Evolutionary conservation across 306 rosid species (phyloP), one percentile per base, ranked within the genome.

Genomic region (Cucurbita maxima): DNA sequence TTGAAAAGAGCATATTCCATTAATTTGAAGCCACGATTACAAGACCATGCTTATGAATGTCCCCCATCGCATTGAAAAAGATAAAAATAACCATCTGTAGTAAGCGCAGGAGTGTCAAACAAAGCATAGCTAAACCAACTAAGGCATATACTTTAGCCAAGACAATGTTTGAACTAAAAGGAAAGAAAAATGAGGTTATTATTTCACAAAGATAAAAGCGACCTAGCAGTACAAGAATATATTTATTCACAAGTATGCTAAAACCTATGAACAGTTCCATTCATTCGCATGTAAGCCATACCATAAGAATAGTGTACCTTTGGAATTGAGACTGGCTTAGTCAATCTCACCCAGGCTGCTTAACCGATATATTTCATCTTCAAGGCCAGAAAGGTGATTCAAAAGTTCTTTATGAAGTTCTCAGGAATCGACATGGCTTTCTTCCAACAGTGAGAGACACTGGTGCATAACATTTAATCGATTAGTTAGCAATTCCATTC

Each of bases 401-500:
- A 84, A 76, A 81, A 86, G 84, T 72, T 83, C 85, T 57, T 55
- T 22, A 18, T 79, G 84, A 34, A 84, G 86, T 76, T 87, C 94
- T 45, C 62, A 68, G 18, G 87, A 78, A 55, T 84, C 82, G 58
- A 77, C 67, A 48, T 85, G 82, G 70, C 75, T 82, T 71, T 67
- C 86, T 83, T 85, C 86, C 94, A 89, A 89, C 84, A 82, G 84
- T 22, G 84, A 85, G 78, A 93, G 82, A 56, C 94, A 88, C 14
- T 86, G 87, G 30, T 86, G 81, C 73, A 94, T 86, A 55, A 81
- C 86, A 84, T 89, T 86, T 62, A 94, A 80, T 71, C 96, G 96
- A 50, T 75, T 81, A 81, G 84, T 85, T 62, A 90, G 76, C 81
- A 94, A 73, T 79, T 87, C 94, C 89, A 90, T 78, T 55, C 98